These are phyloP conservation scores for Cubamyces sp. DNA, from an alignment of 768 basidiomycete species.

Conservation along the genomic window DNA sequence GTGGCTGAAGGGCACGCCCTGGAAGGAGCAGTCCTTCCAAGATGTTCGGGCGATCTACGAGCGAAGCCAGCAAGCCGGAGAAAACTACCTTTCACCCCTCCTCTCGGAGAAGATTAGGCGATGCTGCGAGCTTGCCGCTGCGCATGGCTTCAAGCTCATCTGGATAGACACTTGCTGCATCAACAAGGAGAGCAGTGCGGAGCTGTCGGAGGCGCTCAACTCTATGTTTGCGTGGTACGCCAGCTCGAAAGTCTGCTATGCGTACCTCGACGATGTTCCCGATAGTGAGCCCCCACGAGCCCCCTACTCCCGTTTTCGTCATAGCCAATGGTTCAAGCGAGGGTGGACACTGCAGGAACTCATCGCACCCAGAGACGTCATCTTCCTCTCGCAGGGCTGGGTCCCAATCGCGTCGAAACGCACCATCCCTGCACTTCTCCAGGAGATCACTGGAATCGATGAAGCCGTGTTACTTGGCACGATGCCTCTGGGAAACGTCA, in stretches of 20 bases:
- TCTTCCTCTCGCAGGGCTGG: slow-evolving; percentile 5
- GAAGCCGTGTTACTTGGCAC: not conserved
- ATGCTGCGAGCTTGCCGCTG: not conserved
- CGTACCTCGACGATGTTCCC: slow-evolving; percentile 4
- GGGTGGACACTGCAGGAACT: slow-evolving; percentile 14
- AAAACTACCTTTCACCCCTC: not conserved
- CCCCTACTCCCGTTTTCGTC: not conserved
- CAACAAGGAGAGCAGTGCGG: no score
- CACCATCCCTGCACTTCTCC: not conserved
- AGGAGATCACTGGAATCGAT: not conserved
- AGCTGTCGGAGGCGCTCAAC: slow-evolving; percentile 3
- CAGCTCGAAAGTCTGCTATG: not conserved
- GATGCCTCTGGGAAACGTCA: not conserved
- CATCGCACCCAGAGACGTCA: slow-evolving; percentile 1
- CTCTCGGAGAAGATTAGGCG: not conserved
- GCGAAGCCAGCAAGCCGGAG: not conserved
- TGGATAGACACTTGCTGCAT: no score
- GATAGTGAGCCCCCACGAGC: not conserved
- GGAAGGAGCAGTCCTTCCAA: not conserved
- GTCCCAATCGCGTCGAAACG: not conserved
- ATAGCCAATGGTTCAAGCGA: slow-evolving; percentile 3
- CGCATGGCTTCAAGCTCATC: not conserved
- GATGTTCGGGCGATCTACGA: not conserved
- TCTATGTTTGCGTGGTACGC: slow-evolving; percentile 7
- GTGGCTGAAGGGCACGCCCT: not conserved